Conservation (phyloP, 768 basidiomycete species). For the Amanita jacksonii region DNA sequence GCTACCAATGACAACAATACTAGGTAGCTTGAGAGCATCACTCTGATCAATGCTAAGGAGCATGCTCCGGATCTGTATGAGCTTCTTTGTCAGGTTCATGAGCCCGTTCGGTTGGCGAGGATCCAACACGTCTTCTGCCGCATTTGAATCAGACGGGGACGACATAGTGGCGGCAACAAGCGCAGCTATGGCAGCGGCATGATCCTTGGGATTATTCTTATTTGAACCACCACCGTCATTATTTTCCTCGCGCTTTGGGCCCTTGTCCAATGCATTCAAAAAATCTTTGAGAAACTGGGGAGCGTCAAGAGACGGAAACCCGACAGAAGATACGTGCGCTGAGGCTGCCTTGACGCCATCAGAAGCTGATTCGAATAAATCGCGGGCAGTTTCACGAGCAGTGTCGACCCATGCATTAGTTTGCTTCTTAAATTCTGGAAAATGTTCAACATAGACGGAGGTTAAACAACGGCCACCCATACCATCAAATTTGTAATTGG, state of each 20-base stretch:
- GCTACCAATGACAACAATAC: slow-evolving; percentile 96
- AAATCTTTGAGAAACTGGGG: slow-evolving; percentile 70
- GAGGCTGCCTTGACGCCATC: slow-evolving; percentile 55
- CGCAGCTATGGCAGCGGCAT: slow-evolving; percentile 59
- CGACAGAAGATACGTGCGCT: slow-evolving; percentile 48
- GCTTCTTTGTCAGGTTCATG: slow-evolving; percentile 87
- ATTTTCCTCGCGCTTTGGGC: slow-evolving; percentile 21
- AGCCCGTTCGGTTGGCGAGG: slow-evolving; percentile 62
- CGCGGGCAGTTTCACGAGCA: slow-evolving; percentile 62
- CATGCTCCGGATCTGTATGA: slow-evolving; percentile 94
- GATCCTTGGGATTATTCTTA: slow-evolving; percentile 45
- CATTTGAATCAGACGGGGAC: slow-evolving; percentile 56
- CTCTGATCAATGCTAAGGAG: slow-evolving; percentile 95
- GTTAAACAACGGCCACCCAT: slow-evolving; percentile 12
- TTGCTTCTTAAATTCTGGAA: slow-evolving; percentile 60
- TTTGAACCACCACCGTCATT: slow-evolving; percentile 26
- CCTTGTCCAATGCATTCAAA: slow-evolving; percentile 23
- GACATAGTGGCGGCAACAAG: slow-evolving; percentile 73
- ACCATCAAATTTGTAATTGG: slow-evolving; percentile 97
- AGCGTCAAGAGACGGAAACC: slow-evolving; percentile 41
- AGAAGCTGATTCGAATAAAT: slow-evolving; percentile 62
- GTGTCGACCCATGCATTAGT: slow-evolving; percentile 57
- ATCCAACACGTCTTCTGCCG: slow-evolving; percentile 29
- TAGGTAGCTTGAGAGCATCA: slow-evolving; percentile 88
- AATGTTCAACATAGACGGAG: slow-evolving; percentile 2